These are phyloP conservation scores for Wickerhamomyces tratensis DNA, from an alignment of 805 yeast genomes.

Conservation along the genomic window DNA sequence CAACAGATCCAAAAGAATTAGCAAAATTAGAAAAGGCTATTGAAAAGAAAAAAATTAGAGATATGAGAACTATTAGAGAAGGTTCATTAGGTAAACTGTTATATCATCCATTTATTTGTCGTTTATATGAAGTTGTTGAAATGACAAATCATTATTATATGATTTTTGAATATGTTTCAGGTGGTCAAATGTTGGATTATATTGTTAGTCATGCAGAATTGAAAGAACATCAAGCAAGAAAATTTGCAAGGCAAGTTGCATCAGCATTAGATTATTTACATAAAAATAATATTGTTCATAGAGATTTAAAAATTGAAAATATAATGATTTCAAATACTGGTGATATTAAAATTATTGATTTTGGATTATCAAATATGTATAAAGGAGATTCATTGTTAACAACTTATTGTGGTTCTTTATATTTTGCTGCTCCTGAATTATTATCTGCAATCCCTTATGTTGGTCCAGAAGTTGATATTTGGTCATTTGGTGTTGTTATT, in stretches of 20 bases:
- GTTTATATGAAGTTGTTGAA: constrained; percentile 86
- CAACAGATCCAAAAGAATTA: constrained; percentile 46
- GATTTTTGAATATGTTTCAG: constrained; percentile 93
- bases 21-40: constrained; percentile 57
- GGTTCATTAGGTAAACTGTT: constrained; percentile 87
- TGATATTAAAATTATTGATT: constrained; percentile 91
- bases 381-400: constrained; percentile 63
- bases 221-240: constrained; percentile 88
- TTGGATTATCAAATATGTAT: constrained; percentile 86
- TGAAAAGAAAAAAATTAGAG: constrained; percentile 82
- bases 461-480: constrained; percentile 97
- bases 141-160: constrained; percentile 96
- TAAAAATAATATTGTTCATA: constrained; percentile 88
- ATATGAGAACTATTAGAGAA: constrained; percentile 86
- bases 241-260: constrained; percentile 90
- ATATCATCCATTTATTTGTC: constrained; percentile 87
- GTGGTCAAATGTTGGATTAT: constrained; percentile 96
- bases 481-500: constrained; percentile 97
- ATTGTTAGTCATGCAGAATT: constrained; percentile 93
- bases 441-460: constrained; percentile 84
- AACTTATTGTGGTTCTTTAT: constrained; percentile 94
- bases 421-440: constrained; percentile 97
- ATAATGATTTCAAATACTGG: constrained; percentile 91
- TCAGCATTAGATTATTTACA: constrained; percentile 93
- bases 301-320: constrained; percentile 94